Evolutionary conservation across 345 rosid genomes (phyloP), one percentile per base, ranked within the genome.

Genomic region (Pseudoturritis turrita): DNA sequence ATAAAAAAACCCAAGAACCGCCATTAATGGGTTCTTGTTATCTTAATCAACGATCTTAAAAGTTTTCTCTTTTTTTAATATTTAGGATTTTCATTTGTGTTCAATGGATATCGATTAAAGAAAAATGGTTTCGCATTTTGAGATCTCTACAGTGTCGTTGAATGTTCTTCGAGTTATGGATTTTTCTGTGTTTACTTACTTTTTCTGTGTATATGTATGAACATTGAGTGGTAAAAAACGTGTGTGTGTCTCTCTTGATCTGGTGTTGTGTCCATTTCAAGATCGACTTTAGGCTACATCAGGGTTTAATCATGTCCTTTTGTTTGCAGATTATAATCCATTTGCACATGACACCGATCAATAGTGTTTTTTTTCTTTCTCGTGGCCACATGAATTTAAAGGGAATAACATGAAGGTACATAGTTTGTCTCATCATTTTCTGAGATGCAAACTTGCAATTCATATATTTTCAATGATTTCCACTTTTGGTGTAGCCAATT

Each of bases 341-440:
- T 29, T 23, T 44, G 74, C 74, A 75, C 78, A 75, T 75, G 74
- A 68, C 56, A 11, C 29, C 2, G 18, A 18, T 70, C 60, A 45
- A 61, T 2, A 12, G 9, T 26, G 28, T 37, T 11, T 21, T 56
- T 6, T 22, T 31, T 21, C 9, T 31, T 5, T 43, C 3, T 36
- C 1, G 19, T 7, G 33, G 23, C 43, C 46, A 68, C 64, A 33
- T 68, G 63, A 60, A 43, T 13, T 68, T 75, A 60, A 59, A 59
- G 56, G 61, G 40, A 68, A 60, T 60, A 75, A 68, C 73, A 68
- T 75, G 78, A 75, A 50, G 78, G 69, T 75, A 75, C 74, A 52
- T 18, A 13, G 35, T 52, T 75, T 68, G 78, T 68, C 64, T 75
- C 74, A 17, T 68, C 74, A 61, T 31, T 68, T 52, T 74, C 63